phyloP scores from a whole-genome alignment of 345 rosid species.

The Syzygium jambos region DNA sequence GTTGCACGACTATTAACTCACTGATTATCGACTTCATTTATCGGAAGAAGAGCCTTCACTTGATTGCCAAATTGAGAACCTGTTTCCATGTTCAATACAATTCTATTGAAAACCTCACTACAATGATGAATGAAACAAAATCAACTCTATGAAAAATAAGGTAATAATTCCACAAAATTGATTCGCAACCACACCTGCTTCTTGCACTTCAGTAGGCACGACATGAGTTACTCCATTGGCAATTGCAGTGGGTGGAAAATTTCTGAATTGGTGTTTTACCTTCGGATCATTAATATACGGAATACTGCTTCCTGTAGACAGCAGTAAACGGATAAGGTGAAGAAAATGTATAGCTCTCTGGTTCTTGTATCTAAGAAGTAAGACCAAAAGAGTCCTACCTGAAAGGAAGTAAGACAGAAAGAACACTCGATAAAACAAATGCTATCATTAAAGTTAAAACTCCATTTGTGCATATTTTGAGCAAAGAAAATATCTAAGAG shows the following conservation, averaged over 20 bases:
- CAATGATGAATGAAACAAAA: not conserved
- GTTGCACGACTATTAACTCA: not conserved
- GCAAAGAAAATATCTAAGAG: not conserved
- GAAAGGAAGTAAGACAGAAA: not conserved
- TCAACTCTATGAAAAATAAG: not conserved
- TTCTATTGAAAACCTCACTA: not conserved
- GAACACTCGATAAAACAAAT: not conserved
- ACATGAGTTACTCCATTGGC: not conserved
- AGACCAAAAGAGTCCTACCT: not conserved
- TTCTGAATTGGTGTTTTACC: not conserved
- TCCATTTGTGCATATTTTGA: not conserved
- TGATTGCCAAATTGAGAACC: not conserved
- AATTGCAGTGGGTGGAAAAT: not conserved
- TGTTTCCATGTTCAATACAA: not conserved
- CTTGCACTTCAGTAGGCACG: not conserved
- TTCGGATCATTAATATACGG: not conserved
- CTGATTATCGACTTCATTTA: not conserved
- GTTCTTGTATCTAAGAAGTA: not conserved
- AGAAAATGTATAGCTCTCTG: not conserved
- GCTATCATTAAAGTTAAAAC: not conserved
- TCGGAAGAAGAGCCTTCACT: not conserved
- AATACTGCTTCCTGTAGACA: not conserved
- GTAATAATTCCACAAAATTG: not conserved
- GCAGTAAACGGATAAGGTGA: not conserved
- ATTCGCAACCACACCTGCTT: not conserved